Conservation (phyloP, 1,284 basidiomycete species). For the Naganishia sp. region DNA sequence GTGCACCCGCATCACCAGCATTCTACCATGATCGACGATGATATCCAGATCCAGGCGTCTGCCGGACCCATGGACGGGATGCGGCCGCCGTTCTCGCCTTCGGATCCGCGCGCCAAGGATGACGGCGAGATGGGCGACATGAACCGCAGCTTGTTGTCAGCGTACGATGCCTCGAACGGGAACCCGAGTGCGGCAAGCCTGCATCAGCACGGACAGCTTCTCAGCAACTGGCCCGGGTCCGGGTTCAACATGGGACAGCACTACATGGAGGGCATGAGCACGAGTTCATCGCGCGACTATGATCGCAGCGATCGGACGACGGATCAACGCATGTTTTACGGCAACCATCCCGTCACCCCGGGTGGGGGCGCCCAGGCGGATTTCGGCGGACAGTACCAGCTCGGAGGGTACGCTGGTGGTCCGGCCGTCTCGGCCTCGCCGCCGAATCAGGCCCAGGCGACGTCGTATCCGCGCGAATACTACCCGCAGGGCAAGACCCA, state of each 20-base stretch:
- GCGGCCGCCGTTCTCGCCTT: slow-evolving; percentile 15
- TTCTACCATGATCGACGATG: slow-evolving; percentile 24
- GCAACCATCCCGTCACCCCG: slow-evolving; percentile 15
- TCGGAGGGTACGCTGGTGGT: slow-evolving; percentile 4
- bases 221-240: slow-evolving; percentile 22
- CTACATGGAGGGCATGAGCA: slow-evolving; percentile 25
- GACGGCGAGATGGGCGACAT: slow-evolving; percentile 11
- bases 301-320: slow-evolving; percentile 27
- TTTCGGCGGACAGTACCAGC: slow-evolving; percentile 14
- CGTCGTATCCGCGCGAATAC: slow-evolving; percentile 22
- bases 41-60: slow-evolving; percentile 15
- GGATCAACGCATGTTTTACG: slow-evolving; percentile 27
- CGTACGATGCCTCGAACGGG: slow-evolving; percentile 21
- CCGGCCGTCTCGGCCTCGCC: slow-evolving; percentile 18
- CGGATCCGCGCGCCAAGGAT: slow-evolving; percentile 17
- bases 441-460: not conserved
- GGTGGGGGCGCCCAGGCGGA: slow-evolving; percentile 11
- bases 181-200: slow-evolving; percentile 16
- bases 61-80: slow-evolving; percentile 18
- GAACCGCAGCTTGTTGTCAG: slow-evolving; percentile 20
- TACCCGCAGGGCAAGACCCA: slow-evolving; percentile 14
- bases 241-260: slow-evolving; percentile 14
- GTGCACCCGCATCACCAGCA: slow-evolving; percentile 25
- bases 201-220: slow-evolving; percentile 25
- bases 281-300: slow-evolving; percentile 22